Conservation (phyloP, 1,284 basidiomycete species). For the Schizopora paradoxa region DNA sequence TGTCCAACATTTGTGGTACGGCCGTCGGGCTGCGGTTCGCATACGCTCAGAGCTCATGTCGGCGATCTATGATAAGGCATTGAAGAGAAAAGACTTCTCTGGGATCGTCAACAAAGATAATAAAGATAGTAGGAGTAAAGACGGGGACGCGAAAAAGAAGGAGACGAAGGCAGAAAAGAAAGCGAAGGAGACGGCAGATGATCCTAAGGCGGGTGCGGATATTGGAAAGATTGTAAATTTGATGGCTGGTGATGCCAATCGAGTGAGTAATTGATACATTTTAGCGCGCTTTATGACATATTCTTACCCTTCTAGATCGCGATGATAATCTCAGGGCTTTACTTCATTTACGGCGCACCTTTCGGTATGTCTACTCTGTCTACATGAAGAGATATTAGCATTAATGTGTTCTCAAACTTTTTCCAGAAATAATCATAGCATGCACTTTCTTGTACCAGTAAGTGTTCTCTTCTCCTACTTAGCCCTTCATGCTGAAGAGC, state of each 20-base stretch:
- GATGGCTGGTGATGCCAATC: conserved; percentile 49
- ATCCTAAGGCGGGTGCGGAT: conserved; percentile 62
- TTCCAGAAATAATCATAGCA: conserved; percentile 78
- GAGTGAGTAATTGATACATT: background rate
- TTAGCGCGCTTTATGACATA: background rate
- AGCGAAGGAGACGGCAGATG: conserved; percentile 41
- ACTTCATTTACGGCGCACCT: conserved; percentile 53
- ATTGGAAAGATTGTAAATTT: conserved; percentile 75
- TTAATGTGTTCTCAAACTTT: conserved; percentile 36
- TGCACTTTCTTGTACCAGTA: conserved; percentile 75
- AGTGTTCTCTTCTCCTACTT: conserved; percentile 26
- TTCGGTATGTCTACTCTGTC: conserved; percentile 31
- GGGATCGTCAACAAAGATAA: conserved; percentile 58
- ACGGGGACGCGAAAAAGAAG: conserved; percentile 27
- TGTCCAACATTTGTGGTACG: conserved; percentile 73
- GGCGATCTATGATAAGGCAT: conserved; percentile 84
- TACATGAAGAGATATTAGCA: background rate
- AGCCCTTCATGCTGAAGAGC: conserved; percentile 12
- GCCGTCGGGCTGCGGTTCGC: conserved; percentile 61
- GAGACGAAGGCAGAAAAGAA: conserved; percentile 24
- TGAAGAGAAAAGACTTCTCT: conserved; percentile 80
- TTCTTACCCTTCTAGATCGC: conserved; percentile 33
- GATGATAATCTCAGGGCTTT: conserved; percentile 45
- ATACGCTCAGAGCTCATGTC: conserved; percentile 73
- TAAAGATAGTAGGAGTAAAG: conserved; percentile 43